These are phyloP conservation scores for Boechera stricta DNA, from an alignment of 345 rosid species.

Conservation along the genomic window DNA sequence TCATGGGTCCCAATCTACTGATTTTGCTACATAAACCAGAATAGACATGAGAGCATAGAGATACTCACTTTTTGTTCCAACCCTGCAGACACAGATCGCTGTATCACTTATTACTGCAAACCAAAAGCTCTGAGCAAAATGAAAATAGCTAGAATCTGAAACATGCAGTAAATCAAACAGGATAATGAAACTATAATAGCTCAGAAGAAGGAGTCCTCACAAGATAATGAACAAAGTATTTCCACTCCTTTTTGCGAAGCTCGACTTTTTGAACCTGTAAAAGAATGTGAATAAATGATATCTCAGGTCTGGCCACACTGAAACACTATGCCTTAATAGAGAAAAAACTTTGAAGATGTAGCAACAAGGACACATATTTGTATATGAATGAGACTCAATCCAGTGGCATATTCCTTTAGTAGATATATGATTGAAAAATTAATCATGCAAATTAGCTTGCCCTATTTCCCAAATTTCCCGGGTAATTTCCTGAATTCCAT, in stretches of 20 bases:
- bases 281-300: not conserved
- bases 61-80: conserved; percentile 97
- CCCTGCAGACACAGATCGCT: conserved; percentile 68
- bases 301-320: not conserved
- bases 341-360: not conserved
- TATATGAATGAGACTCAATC: not conserved
- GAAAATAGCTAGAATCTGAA: conserved; percentile 14
- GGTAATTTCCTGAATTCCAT: not conserved
- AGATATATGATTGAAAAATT: not conserved
- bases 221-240: conserved; percentile 93
- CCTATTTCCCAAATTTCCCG: not conserved
- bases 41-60: conserved; percentile 37
- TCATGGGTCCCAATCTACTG: conserved; percentile 36
- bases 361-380: not conserved
- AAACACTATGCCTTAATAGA: not conserved
- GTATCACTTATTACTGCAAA: conserved; percentile 42
- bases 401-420: not conserved
- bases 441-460: not conserved
- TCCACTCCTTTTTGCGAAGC: conserved; percentile 92
- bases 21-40: conserved; percentile 21
- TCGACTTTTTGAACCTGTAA: conserved; percentile 86
- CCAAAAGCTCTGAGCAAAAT: conserved; percentile 12
- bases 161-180: conserved; percentile 20
- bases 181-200: conserved; percentile 14
- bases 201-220: conserved; percentile 55